Evolutionary conservation across 148 eudicot genomes (phyloP).

Genomic region (Chenopodium suecicum): DNA sequence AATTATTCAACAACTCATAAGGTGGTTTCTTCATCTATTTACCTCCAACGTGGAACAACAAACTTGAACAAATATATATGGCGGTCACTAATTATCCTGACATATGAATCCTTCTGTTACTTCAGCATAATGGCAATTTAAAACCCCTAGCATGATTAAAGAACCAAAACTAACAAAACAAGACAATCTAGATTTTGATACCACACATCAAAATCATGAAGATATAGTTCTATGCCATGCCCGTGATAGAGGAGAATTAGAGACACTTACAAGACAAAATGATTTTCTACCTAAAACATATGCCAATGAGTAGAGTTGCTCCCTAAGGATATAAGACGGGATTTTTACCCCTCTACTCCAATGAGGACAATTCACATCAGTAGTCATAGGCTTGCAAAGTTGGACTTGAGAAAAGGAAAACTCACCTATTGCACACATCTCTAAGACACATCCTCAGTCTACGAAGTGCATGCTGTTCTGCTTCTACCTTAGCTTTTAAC

Average conservation of each 20-base stretch:
- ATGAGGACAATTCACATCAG: not conserved
- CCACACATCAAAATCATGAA: not conserved
- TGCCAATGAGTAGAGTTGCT: not conserved
- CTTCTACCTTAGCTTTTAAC: constrained; percentile 88
- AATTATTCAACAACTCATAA: not conserved
- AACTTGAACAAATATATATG: not conserved
- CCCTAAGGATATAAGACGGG: not conserved
- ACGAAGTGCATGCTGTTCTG: constrained; percentile 95
- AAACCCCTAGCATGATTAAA: not conserved
- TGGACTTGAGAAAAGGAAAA: not conserved
- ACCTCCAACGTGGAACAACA: not conserved
- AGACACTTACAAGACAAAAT: not conserved
- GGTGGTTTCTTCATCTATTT: not conserved
- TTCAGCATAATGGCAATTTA: not conserved
- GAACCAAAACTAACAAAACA: not conserved
- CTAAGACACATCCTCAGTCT: constrained; percentile 98
- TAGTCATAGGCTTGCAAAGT: not conserved
- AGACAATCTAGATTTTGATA: not conserved
- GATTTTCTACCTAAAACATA: not conserved
- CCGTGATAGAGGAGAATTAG: not conserved
- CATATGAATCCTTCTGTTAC: not conserved
- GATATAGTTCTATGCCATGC: not conserved
- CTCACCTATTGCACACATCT: constrained; percentile 95
- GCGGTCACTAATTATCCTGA: not conserved
- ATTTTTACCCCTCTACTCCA: not conserved